A percentile compares a stretch with the other conserved stretches of the same genome.
phyloP scores from a whole-genome alignment of 179 eudicot genomes.

The Drosera spatulata region DNA sequence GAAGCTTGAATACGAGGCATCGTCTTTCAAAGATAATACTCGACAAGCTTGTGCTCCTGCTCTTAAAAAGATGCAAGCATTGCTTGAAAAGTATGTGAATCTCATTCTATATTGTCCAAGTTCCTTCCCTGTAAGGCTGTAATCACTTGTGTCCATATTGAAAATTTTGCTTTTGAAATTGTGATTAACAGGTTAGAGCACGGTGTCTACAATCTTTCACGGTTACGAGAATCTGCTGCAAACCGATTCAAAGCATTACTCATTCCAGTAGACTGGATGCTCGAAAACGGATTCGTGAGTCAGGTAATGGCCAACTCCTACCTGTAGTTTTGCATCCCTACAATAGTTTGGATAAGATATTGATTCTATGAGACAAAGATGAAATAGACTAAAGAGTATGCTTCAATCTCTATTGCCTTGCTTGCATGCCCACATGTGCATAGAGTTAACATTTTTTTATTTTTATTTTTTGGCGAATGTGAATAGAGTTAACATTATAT shows the following conservation, averaged over 20 bases:
- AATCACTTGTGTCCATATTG: neutral
- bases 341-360: too few species aligned
- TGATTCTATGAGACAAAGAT: too few species aligned
- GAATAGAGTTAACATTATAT: slow-evolving; percentile 11
- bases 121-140: neutral
- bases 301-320: slow-evolving; percentile 1
- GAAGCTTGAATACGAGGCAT: slow-evolving; percentile 8
- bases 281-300: slow-evolving; percentile 6
- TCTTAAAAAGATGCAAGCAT: slow-evolving; percentile 9
- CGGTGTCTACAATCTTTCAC: slow-evolving; percentile 4
- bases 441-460: neutral
- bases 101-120: neutral
- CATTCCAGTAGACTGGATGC: slow-evolving; percentile 14
- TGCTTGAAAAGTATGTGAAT: slow-evolving; percentile 7
- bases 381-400: slow-evolving; percentile 1
- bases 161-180: neutral
- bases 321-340: too few species aligned
- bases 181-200: slow-evolving; percentile 6
- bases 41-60: slow-evolving; percentile 5
- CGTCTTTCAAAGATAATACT: slow-evolving; percentile 5
- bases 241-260: slow-evolving; percentile 7
- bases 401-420: slow-evolving; percentile 17
- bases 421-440: slow-evolving; percentile 42
- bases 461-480: too few species aligned
- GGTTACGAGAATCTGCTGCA: slow-evolving; percentile 2